A percentile compares a stretch with the other conserved stretches of the same genome.
Evolutionary conservation across 108 stramenopile genomes (phyloP).

Genomic region (Cylindrotheca fusiformis): DNA sequence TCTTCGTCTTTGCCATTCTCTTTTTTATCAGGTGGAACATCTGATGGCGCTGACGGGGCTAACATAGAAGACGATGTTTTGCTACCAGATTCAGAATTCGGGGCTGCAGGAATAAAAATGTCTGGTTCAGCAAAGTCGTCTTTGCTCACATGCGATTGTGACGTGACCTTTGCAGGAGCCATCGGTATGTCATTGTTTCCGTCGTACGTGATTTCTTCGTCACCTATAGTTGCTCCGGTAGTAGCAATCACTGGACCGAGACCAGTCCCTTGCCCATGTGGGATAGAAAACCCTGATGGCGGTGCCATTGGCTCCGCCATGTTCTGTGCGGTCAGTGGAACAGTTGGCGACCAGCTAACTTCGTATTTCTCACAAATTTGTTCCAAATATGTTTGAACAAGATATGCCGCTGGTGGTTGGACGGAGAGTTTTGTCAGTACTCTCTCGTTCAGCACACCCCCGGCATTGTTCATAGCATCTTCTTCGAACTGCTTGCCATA

Average conservation of each 20-base stretch:
- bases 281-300: conserved; percentile 71
- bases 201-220: conserved; percentile 20
- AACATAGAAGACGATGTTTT: conserved; percentile 22
- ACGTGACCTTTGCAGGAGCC: conserved; percentile 4
- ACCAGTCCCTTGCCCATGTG: conserved; percentile 54
- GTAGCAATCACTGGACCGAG: conserved; percentile 32
- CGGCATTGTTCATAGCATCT: conserved; percentile 66
- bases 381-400: conserved; percentile 86
- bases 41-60: conserved; percentile 9
- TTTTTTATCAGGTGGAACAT: conserved; percentile 2
- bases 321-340: conserved; percentile 37
- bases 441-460: conserved; percentile 82
- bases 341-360: conserved; percentile 79
- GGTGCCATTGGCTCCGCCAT: conserved; percentile 79
- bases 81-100: conserved; percentile 6
- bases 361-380: conserved; percentile 83
- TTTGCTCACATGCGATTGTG: not conserved
- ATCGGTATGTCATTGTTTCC: conserved; percentile 5
- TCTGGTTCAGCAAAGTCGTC: conserved; percentile 55
- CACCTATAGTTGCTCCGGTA: conserved; percentile 14
- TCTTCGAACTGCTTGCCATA: conserved; percentile 86
- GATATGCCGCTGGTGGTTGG: conserved; percentile 79
- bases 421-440: conserved; percentile 85
- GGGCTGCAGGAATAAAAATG: conserved; percentile 57
- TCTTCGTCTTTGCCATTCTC: conserved; percentile 22